A percentile compares a stretch with the other conserved stretches of the same genome.
phyloP scores from a whole-genome alignment of 352 stramenopile species.

The Globisporangium parvum region DNA sequence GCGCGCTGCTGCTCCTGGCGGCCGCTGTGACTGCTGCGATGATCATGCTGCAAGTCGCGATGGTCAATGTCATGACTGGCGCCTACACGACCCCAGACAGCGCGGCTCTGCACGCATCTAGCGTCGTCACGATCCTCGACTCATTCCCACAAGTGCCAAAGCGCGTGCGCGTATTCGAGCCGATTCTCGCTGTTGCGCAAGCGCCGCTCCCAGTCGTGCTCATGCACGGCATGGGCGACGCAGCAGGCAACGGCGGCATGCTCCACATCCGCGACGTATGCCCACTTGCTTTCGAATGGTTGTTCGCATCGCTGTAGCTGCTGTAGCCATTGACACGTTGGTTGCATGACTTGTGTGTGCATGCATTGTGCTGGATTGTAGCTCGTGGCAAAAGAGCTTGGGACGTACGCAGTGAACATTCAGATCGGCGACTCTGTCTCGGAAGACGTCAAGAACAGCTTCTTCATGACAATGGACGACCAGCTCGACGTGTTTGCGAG shows the following conservation, averaged over 20 bases:
- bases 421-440: constrained; percentile 78
- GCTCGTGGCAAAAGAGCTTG: constrained; percentile 68
- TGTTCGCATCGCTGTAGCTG: no score
- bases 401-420: constrained; percentile 83
- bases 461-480: constrained; percentile 90
- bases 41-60: constrained; percentile 42
- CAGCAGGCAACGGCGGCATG: constrained; percentile 89
- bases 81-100: constrained; percentile 16
- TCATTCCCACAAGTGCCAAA: background rate
- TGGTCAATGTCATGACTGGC: constrained; percentile 35
- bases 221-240: constrained; percentile 95
- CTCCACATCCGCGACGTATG: constrained; percentile 65
- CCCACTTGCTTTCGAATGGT: background rate
- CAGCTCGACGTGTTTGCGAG: constrained; percentile 88
- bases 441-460: constrained; percentile 91
- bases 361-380: constrained; percentile 14
- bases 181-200: background rate
- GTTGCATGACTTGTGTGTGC: no score
- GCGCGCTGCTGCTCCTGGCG: constrained; percentile 30
- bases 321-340: no score
- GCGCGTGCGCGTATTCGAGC: constrained; percentile 27
- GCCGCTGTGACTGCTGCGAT: constrained; percentile 28
- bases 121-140: background rate
- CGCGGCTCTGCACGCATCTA: background rate
- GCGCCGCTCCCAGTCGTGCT: constrained; percentile 62